phyloP scores from a whole-genome alignment of 495 filamentous ascomycete species.

The Aspergillus kassunensis region DNA sequence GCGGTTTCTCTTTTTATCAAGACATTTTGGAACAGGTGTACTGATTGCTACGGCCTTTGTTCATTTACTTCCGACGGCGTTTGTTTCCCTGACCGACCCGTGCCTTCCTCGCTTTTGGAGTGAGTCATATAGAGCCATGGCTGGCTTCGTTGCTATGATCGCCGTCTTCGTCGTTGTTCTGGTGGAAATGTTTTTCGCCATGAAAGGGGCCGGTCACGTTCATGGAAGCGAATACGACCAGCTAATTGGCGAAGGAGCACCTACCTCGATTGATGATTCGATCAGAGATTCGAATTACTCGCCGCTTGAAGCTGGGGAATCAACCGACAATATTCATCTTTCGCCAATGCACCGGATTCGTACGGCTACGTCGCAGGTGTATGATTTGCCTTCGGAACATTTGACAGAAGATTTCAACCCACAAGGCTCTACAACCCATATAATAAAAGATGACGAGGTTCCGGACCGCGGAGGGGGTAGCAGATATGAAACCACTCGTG shows the following conservation, averaged over 20 bases:
- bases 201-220: conserved; percentile 49
- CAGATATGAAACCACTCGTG: conserved; percentile 14
- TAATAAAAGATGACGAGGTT: conserved; percentile 16
- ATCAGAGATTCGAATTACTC: conserved; percentile 20
- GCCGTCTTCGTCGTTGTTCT: conserved; percentile 70
- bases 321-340: conserved; percentile 22
- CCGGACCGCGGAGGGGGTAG: conserved; percentile 28
- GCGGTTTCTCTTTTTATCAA: conserved; percentile 65
- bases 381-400: conserved; percentile 1
- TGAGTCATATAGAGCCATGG: conserved; percentile 66
- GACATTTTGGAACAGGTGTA: conserved; percentile 84
- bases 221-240: conserved; percentile 46
- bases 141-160: conserved; percentile 74
- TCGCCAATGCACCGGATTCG: conserved; percentile 18
- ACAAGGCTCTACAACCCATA: not conserved
- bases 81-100: conserved; percentile 72
- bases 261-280: conserved; percentile 19
- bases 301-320: conserved; percentile 19
- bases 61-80: conserved; percentile 78
- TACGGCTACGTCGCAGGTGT: too few relatives aligned
- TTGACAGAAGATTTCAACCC: conserved; percentile 8
- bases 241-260: conserved; percentile 32
- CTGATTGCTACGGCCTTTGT: conserved; percentile 88
- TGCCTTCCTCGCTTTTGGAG: conserved; percentile 76
- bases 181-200: conserved; percentile 72